Evolutionary conservation across 106 monocot species (phyloP).

Genomic region (Xerophyta viscosa): DNA sequence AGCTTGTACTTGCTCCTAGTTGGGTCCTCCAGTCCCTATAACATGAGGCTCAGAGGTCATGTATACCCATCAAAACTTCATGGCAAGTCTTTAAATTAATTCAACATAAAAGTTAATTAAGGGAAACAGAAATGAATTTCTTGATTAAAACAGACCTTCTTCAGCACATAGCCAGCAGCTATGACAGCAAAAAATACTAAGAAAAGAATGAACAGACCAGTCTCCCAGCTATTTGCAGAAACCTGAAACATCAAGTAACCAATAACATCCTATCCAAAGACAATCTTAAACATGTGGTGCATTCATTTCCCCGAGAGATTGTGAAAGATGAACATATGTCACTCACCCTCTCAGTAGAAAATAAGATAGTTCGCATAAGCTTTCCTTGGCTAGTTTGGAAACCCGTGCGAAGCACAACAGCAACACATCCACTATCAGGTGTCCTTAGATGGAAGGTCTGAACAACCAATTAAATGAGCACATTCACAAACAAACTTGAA

Average conservation of each 20-base stretch:
- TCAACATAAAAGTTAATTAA: too few species aligned
- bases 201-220: slow-evolving; percentile 94
- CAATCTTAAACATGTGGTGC: too few species aligned
- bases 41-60: neutral
- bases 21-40: slow-evolving; percentile 93
- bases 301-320: too few species aligned
- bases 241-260: slow-evolving; percentile 47
- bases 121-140: too few species aligned
- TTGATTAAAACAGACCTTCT: slow-evolving; percentile 56
- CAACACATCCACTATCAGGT: slow-evolving; percentile 97
- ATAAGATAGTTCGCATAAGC: slow-evolving; percentile 95
- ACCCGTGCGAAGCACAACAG: slow-evolving; percentile 89
- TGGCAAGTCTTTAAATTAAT: too few species aligned
- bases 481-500: too few species aligned
- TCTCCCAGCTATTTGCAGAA: slow-evolving; percentile 97
- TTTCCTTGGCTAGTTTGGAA: slow-evolving; percentile 99
- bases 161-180: slow-evolving; percentile 98
- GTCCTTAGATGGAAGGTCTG: slow-evolving; percentile 74
- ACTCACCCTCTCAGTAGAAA: slow-evolving; percentile 92
- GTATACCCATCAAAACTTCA: too few species aligned
- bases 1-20: slow-evolving; percentile 99
- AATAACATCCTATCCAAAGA: neutral
- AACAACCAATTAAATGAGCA: too few species aligned
- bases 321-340: too few species aligned
- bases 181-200: slow-evolving; percentile 95